A percentile compares a stretch with the other conserved stretches of the same genome.
phyloP scores from a whole-genome alignment of 2,329 filamentous ascomycete genomes.

The Beauveria sp. region DNA sequence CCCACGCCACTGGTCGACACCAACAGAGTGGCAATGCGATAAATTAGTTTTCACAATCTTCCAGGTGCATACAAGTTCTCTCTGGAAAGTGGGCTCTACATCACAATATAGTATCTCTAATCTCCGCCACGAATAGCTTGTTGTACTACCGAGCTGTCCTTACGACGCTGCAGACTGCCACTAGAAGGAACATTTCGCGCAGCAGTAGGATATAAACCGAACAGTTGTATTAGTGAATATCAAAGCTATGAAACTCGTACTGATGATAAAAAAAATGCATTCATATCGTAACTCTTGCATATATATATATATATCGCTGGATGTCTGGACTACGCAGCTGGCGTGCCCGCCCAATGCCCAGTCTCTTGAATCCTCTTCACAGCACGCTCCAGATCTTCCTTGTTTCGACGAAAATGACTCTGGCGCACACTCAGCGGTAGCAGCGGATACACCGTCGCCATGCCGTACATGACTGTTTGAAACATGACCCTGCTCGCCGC shows the following conservation, averaged over 20 bases:
- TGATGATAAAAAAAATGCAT: neutral
- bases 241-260: neutral
- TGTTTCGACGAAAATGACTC: conserved; percentile 16
- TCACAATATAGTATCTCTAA: too few species aligned
- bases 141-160: too few species aligned
- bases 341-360: conserved; percentile 12
- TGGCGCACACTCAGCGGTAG: conserved; percentile 16
- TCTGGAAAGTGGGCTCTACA: too few species aligned
- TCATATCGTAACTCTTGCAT: neutral
- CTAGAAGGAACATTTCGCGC: too few species aligned
- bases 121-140: too few species aligned
- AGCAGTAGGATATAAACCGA: too few species aligned
- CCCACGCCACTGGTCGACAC: neutral
- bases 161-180: too few species aligned
- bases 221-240: neutral
- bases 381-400: conserved; percentile 19
- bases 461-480: conserved; percentile 18
- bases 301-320: neutral
- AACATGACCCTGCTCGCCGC: conserved; percentile 13
- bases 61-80: neutral
- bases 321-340: neutral
- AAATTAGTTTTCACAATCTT: neutral
- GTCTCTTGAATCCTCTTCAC: conserved; percentile 16
- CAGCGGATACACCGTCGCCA: conserved; percentile 20
- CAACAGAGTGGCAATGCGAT: neutral